phyloP scores from a whole-genome alignment of 768 basidiomycete species.

The Botryobasidium botryosum region DNA sequence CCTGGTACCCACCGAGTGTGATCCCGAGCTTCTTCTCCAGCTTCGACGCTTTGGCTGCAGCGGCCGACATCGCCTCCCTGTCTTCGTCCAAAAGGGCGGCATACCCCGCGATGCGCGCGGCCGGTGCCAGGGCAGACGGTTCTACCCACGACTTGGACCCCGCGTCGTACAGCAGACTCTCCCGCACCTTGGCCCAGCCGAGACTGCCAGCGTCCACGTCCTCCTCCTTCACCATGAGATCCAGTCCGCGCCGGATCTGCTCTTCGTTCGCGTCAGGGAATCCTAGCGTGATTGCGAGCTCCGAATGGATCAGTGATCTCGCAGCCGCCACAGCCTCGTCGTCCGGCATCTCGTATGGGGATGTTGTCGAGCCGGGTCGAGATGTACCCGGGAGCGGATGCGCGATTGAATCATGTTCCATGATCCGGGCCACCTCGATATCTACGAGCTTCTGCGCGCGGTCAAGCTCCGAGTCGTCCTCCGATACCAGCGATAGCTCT shows the following conservation, averaged over 20 bases:
- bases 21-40: slow-evolving; percentile 80
- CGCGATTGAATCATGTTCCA: slow-evolving; percentile 76
- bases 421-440: slow-evolving; percentile 55
- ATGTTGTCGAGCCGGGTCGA: slow-evolving; percentile 51
- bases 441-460: slow-evolving; percentile 51
- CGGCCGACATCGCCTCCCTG: slow-evolving; percentile 57
- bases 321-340: slow-evolving; percentile 62
- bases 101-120: slow-evolving; percentile 49
- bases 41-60: slow-evolving; percentile 68
- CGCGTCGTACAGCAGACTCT: slow-evolving; percentile 46
- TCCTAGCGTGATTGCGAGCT: slow-evolving; percentile 65
- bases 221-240: slow-evolving; percentile 44
- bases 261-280: slow-evolving; percentile 69
- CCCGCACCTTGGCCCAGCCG: slow-evolving; percentile 49
- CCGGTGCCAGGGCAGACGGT: slow-evolving; percentile 34
- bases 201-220: slow-evolving; percentile 20
- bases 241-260: slow-evolving; percentile 62
- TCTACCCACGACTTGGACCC: slow-evolving; percentile 48
- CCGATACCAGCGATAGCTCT: slow-evolving; percentile 28
- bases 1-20: slow-evolving; percentile 81
- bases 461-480: slow-evolving; percentile 30
- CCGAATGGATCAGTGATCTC: slow-evolving; percentile 51
- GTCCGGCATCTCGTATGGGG: slow-evolving; percentile 53
- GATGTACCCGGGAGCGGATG: slow-evolving; percentile 81
- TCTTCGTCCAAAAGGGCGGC: slow-evolving; percentile 38